These are phyloP conservation scores for Nicotiana paniculata DNA, from an alignment of 257 asterid genomes.

Conservation along the genomic window DNA sequence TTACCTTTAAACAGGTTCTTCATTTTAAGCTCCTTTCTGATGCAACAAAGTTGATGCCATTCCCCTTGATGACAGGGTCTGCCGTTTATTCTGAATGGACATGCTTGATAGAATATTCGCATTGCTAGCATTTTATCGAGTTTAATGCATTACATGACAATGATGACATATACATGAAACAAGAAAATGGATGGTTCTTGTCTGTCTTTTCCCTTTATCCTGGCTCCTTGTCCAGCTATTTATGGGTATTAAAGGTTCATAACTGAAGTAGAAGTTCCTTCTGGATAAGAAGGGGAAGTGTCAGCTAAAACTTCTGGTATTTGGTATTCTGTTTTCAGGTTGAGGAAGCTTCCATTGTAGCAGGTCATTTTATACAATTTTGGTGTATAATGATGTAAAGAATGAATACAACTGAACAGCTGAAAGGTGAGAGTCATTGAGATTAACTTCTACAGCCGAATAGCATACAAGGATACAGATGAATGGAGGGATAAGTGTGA, in stretches of 20 bases:
- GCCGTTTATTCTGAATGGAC: background rate
- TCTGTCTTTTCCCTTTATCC: background rate
- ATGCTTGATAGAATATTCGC: background rate
- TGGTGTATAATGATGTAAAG: slow-evolving; percentile 11
- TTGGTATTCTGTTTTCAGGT: slow-evolving; percentile 23
- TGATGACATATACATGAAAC: background rate
- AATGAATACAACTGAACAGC: background rate
- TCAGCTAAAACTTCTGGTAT: background rate
- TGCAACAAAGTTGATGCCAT: background rate
- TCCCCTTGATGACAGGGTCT: background rate
- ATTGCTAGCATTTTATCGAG: background rate
- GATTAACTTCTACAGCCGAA: background rate
- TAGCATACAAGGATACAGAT: background rate
- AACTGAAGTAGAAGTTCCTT: background rate
- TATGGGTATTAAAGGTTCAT: background rate
- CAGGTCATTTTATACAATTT: background rate
- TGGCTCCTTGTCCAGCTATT: background rate
- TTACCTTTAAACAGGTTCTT: background rate
- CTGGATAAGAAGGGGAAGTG: background rate
- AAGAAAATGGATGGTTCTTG: background rate
- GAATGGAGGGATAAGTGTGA: background rate
- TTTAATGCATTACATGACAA: background rate
- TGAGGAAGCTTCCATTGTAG: slow-evolving; percentile 22
- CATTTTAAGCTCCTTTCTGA: background rate
- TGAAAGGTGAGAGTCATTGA: background rate